phyloP scores from a whole-genome alignment of 495 filamentous ascomycete genomes.

The Apiosordaria backusii region DNA sequence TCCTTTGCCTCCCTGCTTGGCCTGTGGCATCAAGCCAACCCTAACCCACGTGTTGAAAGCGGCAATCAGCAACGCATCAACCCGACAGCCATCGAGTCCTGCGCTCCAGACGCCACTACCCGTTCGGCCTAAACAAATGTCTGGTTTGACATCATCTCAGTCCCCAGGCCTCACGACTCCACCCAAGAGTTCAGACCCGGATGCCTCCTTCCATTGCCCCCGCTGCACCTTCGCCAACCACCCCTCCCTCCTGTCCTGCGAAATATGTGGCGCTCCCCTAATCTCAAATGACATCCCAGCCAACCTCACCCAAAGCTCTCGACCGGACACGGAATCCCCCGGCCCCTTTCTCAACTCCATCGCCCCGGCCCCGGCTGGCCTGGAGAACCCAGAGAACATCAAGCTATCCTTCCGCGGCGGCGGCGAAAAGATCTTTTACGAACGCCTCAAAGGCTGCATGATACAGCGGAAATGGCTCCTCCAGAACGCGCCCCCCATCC shows the following conservation, averaged over 20 bases:
- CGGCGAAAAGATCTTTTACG: constrained; percentile 86
- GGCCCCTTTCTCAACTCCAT: constrained; percentile 58
- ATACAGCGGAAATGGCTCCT: constrained; percentile 96
- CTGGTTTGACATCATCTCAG: constrained; percentile 17
- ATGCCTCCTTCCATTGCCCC: constrained; percentile 65
- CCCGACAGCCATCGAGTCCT: constrained; percentile 38
- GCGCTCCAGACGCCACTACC: constrained; percentile 31
- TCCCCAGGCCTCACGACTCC: constrained; percentile 1
- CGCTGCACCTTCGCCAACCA: constrained; percentile 95
- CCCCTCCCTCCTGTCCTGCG: constrained; percentile 77
- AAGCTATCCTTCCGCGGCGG: constrained; percentile 90
- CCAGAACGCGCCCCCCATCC: constrained; percentile 86
- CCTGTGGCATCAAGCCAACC: constrained; percentile 91
- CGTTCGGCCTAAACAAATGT: constrained; percentile 21
- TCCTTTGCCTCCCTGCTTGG: constrained; percentile 78
- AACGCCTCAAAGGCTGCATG: constrained; percentile 80
- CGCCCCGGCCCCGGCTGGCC: constrained; percentile 32
- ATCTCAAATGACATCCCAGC: constrained; percentile 53
- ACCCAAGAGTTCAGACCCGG: constrained; percentile 24
- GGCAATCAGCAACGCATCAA: constrained; percentile 64
- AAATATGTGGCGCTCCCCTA: constrained; percentile 84
- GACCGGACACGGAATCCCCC: constrained; percentile 65
- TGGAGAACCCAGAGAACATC: constrained; percentile 67
- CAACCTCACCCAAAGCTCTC: constrained; percentile 37
- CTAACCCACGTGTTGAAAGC: constrained; percentile 79